Evolutionary conservation across 2,329 filamentous ascomycete species (phyloP), one percentile per base, ranked within the genome.

Genomic region (Penicillium sp.): DNA sequence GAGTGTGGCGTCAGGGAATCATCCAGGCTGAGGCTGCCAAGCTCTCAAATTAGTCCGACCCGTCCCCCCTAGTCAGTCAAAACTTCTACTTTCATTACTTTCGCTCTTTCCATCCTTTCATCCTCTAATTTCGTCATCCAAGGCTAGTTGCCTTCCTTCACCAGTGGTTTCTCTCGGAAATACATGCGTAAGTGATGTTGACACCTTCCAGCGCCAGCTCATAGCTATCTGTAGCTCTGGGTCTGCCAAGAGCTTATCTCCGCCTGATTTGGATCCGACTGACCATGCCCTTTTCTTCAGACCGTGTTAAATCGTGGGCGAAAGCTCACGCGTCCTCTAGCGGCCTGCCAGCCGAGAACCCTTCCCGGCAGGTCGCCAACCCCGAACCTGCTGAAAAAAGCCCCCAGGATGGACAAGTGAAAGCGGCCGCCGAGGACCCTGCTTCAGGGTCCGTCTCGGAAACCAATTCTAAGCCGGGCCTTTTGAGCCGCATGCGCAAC

Each of bases 291-390:
- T 11, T 27, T 30, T 35, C 18, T 16, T 5, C 31, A 69, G 66
- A 69, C 66, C 65, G 64, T 52, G 68, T 68, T 64, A 58, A 64
- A 53, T 68, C 66, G 66, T 69, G 66, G 66, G 66, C 66, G 66
- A 69, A 68, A 69, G 66, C 66, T 69, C 66, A 69, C 66, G 65
- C 65, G 18, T 64, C 62, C 29, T 57, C 57, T 52, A 49, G 44
- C 41, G 58, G 41, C 41, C 43, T 42, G 30, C 36, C 46, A 43
- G 31, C 37, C 7, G 47, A 49, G 16, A 43, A 37, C 25, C 18
- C 40, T 29, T 39, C 30, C 16, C 10, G 36, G 47, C 16, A 35
- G 36, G 45, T 31, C 46, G 42, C 14, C 52, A 27, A 47, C 22
- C 43, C 45, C 46, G 29, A 42, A 27, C 12, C n/a, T 39, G 4